phyloP scores from a whole-genome alignment of 768 basidiomycete species.

The Tylopilus plumbeoviolaceoides region DNA sequence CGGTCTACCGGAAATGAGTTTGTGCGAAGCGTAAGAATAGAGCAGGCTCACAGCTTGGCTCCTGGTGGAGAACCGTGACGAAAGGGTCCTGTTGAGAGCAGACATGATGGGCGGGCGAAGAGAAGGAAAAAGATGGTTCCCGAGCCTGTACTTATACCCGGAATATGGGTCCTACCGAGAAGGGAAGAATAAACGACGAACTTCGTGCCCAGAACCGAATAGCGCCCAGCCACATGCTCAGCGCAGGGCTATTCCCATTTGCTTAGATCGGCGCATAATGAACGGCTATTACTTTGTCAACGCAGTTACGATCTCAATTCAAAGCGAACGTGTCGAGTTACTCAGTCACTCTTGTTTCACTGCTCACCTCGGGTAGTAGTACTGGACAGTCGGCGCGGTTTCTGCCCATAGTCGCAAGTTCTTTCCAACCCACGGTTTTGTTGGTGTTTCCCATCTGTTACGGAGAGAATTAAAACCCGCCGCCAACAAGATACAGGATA shows the following conservation, averaged over 20 bases:
- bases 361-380: too few species aligned
- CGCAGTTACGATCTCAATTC: too few species aligned
- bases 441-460: too few species aligned
- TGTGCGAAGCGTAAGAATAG: background rate
- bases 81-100: conserved; percentile 26
- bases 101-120: conserved; percentile 22
- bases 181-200: conserved; percentile 8
- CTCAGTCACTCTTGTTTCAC: too few species aligned
- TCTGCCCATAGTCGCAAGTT: too few species aligned
- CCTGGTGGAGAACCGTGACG: conserved; percentile 28
- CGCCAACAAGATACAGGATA: too few species aligned
- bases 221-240: conserved; percentile 4
- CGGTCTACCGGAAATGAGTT: conserved; percentile 1
- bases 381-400: too few species aligned
- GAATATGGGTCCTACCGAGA: conserved; percentile 10
- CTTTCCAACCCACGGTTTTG: too few species aligned
- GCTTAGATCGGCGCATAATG: conserved; percentile 1
- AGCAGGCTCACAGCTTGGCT: conserved; percentile 22
- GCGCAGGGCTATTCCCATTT: background rate
- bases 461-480: too few species aligned
- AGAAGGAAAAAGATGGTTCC: background rate
- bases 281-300: background rate
- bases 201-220: conserved; percentile 20
- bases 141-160: conserved; percentile 29
- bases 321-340: too few species aligned